Percentiles rank a stretch among this genome's conserved stretches.
These are phyloP conservation scores for Eucalyptus brandiana DNA, from an alignment of 345 rosid genomes.

Conservation along the genomic window DNA sequence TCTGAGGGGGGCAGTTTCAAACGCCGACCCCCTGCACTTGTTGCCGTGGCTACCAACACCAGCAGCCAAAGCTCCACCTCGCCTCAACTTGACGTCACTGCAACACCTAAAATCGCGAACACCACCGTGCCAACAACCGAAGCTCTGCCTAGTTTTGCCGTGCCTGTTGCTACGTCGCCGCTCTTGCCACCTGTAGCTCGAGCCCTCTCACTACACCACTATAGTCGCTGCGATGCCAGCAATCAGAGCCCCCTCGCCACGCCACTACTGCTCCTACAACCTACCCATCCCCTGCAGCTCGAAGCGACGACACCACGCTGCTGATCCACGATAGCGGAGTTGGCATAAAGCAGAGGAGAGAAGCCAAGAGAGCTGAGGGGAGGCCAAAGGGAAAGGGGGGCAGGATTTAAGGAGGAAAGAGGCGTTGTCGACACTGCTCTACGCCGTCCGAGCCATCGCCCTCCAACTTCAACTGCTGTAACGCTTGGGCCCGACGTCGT, in stretches of 20 bases:
- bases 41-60: rapidly evolving
- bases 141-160: rapidly evolving
- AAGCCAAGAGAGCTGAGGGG: too few relatives aligned
- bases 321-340: rapidly evolving
- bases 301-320: rapidly evolving
- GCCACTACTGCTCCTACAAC: rapidly evolving
- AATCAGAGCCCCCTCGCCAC: rapidly evolving
- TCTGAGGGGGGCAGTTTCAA: too few relatives aligned
- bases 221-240: rapidly evolving
- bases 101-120: rapidly evolving
- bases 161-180: rapidly evolving
- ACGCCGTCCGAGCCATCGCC: rapidly evolving
- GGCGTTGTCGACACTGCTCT: rapidly evolving
- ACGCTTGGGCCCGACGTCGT: rapidly evolving
- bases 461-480: rapidly evolving
- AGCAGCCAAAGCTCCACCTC: rapidly evolving
- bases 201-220: rapidly evolving
- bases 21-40: rapidly evolving
- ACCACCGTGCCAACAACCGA: too few relatives aligned
- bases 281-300: rapidly evolving
- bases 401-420: rapidly evolving
- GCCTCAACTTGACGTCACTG: rapidly evolving
- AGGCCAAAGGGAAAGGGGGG: too few relatives aligned
- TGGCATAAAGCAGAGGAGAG: rapidly evolving
- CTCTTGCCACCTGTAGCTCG: rapidly evolving